A percentile compares a stretch with the other conserved stretches of the same genome.
These are phyloP conservation scores for Harringtonia lauricola DNA, from an alignment of 2,329 filamentous ascomycete genomes.

Conservation along the genomic window DNA sequence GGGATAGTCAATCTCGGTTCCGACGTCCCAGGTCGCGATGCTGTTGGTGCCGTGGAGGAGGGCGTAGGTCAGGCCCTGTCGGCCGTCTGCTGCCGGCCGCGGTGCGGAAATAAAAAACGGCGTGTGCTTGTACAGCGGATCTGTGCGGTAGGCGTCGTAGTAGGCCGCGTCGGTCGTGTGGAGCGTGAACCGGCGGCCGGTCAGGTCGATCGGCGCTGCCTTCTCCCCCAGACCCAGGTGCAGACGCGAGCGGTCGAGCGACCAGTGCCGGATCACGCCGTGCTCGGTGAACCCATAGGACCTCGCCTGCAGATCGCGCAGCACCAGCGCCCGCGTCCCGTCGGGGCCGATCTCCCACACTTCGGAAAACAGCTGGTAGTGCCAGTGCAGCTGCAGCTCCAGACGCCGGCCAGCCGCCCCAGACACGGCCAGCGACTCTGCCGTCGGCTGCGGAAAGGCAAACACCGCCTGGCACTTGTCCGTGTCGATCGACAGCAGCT, in stretches of 20 bases:
- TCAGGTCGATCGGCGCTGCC: not conserved
- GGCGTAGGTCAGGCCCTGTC: not conserved
- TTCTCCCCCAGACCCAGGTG: not conserved
- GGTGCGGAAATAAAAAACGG: not conserved
- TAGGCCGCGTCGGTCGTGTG: not conserved
- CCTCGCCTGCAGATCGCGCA: not conserved
- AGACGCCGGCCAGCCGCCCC: not conserved
- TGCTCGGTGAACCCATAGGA: not conserved
- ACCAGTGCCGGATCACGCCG: not conserved
- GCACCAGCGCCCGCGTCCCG: not conserved
- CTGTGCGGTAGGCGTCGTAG: constrained; percentile 1
- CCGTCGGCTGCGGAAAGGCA: not conserved
- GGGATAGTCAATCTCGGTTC: not conserved
- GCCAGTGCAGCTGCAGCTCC: not conserved
- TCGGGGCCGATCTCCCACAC: not conserved
- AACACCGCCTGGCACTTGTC: not conserved
- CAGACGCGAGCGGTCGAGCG: not conserved
- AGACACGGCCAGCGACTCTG: not conserved
- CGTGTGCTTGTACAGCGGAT: constrained; percentile 2
- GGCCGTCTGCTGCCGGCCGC: not conserved
- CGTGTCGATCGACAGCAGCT: not conserved
- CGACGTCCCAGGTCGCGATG: not conserved
- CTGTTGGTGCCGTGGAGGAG: not conserved
- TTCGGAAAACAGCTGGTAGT: not conserved
- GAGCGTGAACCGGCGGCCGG: not conserved